phyloP scores from a whole-genome alignment of 345 rosid genomes.

The Corchorus capsularis region DNA sequence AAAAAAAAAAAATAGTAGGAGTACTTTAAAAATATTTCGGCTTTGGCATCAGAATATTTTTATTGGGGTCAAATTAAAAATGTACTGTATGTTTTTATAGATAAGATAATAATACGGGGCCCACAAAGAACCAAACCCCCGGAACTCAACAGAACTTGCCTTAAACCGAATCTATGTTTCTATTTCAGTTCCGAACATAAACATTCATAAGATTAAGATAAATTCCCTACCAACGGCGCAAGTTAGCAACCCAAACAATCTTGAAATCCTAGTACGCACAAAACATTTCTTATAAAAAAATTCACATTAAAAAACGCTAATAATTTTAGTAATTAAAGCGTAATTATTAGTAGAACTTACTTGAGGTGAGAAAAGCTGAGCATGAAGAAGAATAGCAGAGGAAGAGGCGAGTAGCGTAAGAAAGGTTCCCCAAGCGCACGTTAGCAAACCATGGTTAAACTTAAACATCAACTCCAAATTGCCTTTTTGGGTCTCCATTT shows the following conservation, averaged over 20 bases:
- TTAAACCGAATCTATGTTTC: not conserved
- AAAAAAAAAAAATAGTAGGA: not conserved
- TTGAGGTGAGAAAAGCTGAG: not conserved
- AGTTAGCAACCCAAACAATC: not conserved
- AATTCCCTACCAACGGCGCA: not conserved
- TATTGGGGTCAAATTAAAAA: not conserved
- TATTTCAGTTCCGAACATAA: conserved; percentile 11
- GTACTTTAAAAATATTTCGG: not conserved
- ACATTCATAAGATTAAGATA: not conserved
- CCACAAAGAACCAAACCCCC: not conserved
- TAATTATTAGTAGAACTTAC: not conserved
- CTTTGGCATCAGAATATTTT: not conserved
- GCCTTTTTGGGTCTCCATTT: conserved; percentile 13
- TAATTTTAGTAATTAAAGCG: not conserved
- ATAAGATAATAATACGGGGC: not conserved
- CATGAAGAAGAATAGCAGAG: not conserved
- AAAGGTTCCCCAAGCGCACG: not conserved
- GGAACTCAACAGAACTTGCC: not conserved
- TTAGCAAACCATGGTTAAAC: conserved; percentile 17
- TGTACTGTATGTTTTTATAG: no score
- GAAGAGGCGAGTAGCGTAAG: conserved; percentile 1
- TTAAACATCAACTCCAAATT: not conserved
- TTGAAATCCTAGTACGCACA: not conserved
- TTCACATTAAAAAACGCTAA: not conserved
- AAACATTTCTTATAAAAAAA: no score